Evolutionary conservation across 2,329 filamentous ascomycete species (phyloP), one percentile per base, ranked within the genome.

Genomic region (Ophiostoma sp.): DNA sequence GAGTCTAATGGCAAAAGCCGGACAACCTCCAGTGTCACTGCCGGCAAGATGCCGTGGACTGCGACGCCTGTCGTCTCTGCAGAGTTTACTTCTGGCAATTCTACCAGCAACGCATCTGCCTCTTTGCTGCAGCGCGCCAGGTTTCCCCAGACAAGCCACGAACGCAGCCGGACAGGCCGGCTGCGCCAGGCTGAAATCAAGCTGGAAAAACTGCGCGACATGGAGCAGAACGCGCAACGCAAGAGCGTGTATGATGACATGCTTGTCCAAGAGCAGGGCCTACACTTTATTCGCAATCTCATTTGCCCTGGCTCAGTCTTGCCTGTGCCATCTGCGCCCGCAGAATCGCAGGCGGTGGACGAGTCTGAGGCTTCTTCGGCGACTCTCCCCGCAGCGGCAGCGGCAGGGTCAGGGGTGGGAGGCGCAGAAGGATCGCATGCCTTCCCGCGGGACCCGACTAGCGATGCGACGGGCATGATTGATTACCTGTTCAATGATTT

Each of bases 271-370:
- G 93, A 97, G 77, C 94, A 98, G 79, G 92, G 90, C 0, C 86
- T 98, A 23, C 90, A 96, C 75, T 90, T 98, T 75, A 87, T 99
- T 73, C 87, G 94, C 69, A 99, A 99, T 78, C 83, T 98, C 41
- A 91, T 97, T 74, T 90, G 71, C 4, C 73, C 73, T 4, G 68
- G 60, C 31, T 64, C 60, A 33, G 60, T 35, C 27, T n/a, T 64
- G 60, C 35, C 60, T 33, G 60, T 33, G 60, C 8, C 33, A 65
- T 17, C 31, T 36, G 15, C 60, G 17, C 33, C 35, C 2, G 6
- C 60, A 39, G 15, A 11, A 7, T n/a, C 60, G n/a, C 10, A 20
- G 27, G 57, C 57, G 27, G 11, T 17, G 23, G 54, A 60, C 6
- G 20, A n/a, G 15, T 54, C 52, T 10, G n/a, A 27, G 27, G 23